Percentiles rank a stretch among this genome's conserved stretches.
Evolutionary conservation across 1,139 yeast species (phyloP).

Genomic region (Suhomyces wounanorum): DNA sequence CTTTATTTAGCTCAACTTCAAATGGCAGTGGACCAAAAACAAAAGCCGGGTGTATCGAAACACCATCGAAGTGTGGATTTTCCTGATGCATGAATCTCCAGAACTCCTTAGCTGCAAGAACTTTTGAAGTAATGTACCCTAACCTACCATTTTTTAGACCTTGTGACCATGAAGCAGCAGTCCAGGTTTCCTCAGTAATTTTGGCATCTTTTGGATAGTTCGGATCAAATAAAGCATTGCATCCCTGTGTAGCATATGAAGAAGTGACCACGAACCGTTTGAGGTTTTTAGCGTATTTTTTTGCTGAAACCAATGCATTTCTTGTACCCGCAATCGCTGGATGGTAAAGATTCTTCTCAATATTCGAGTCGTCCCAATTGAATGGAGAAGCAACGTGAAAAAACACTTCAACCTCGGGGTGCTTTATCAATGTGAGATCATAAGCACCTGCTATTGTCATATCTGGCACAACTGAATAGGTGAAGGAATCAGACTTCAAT

Average conservation of each 20-base stretch:
- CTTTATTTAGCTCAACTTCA: not conserved
- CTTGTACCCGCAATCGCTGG: conserved; percentile 1
- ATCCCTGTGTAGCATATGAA: not conserved
- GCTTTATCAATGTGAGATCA: not conserved
- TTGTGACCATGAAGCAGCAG: not conserved
- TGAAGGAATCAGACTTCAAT: conserved; percentile 22
- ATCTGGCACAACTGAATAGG: conserved; percentile 29
- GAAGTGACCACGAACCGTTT: conserved; percentile 1
- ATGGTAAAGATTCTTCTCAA: conserved; percentile 1
- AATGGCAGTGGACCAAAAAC: conserved; percentile 1
- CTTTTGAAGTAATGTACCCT: not conserved
- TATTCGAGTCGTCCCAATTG: not conserved
- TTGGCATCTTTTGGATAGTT: not conserved
- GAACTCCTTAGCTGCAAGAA: not conserved
- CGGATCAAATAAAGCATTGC: not conserved
- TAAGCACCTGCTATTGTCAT: conserved; percentile 14
- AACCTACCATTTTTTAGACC: not conserved
- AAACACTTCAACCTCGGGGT: not conserved
- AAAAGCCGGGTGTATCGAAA: not conserved
- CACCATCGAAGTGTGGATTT: not conserved
- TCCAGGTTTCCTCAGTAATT: conserved; percentile 1
- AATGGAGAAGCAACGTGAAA: conserved; percentile 2
- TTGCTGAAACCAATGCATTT: conserved; percentile 1
- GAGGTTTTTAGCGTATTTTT: conserved; percentile 1
- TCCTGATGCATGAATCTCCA: not conserved